Conservation (phyloP, 179 eudicot species). For the Patellifolia procumbens region DNA sequence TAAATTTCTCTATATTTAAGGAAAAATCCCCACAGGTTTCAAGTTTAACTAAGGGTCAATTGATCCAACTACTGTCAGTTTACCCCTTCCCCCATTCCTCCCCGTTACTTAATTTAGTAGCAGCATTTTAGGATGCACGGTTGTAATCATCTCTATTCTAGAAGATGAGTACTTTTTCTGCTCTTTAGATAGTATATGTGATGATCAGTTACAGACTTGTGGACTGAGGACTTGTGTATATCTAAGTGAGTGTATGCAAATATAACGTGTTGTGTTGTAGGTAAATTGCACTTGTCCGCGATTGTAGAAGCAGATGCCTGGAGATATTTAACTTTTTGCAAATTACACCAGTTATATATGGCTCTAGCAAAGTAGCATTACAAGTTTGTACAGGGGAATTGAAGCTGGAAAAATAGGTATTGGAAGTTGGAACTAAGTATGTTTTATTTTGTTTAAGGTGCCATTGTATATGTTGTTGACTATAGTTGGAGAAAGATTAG, state of each 20-base stretch:
- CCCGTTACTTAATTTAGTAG: too few species aligned
- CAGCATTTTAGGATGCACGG: too few species aligned
- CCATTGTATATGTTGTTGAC: background rate
- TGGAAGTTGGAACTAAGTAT: background rate
- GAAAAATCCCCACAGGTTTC: too few species aligned
- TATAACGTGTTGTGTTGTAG: slow-evolving; percentile 9
- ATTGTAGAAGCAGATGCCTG: background rate
- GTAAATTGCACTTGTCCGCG: background rate
- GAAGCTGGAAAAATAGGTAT: background rate
- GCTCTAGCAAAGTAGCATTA: background rate
- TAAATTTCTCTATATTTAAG: too few species aligned
- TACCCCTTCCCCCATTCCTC: too few species aligned
- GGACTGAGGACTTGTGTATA: too few species aligned
- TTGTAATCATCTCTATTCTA: too few species aligned
- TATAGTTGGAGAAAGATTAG: background rate
- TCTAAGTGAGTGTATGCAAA: background rate
- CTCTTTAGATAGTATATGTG: too few species aligned
- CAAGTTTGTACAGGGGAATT: background rate
- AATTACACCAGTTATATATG: slow-evolving; percentile 1
- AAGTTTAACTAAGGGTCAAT: too few species aligned
- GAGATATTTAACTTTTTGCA: background rate
- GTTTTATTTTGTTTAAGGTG: background rate
- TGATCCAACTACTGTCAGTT: too few species aligned
- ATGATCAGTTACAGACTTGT: too few species aligned
- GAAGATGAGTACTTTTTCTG: too few species aligned